phyloP scores from a whole-genome alignment of 2,329 filamentous ascomycete species.

The Aspergillus pseudoterreus region DNA sequence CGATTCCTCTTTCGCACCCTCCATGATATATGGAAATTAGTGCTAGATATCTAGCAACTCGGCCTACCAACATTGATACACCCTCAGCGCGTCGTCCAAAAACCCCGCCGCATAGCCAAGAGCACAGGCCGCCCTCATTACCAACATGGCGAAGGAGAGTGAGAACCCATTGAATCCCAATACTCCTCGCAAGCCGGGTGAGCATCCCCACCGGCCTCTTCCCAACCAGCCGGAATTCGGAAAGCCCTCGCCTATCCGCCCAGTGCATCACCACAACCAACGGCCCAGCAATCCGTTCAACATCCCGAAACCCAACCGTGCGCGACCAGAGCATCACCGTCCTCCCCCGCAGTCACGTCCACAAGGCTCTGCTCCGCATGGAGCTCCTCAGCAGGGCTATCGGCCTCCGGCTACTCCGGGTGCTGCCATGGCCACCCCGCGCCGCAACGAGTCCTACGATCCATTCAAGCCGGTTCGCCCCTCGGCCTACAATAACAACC shows the following conservation, averaged over 20 bases:
- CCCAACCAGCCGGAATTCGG: slow-evolving; percentile 53
- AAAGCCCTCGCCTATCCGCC: slow-evolving; percentile 54
- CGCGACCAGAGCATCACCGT: slow-evolving; percentile 51
- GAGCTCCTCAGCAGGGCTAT: slow-evolving; percentile 11
- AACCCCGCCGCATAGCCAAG: background rate
- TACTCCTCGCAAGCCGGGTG: slow-evolving; percentile 33
- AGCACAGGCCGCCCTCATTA: background rate
- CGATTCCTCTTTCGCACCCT: too few relatives aligned
- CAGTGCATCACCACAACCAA: slow-evolving; percentile 34
- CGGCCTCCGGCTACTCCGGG: slow-evolving; percentile 18
- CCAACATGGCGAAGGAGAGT: slow-evolving; percentile 51
- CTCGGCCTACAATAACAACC: slow-evolving; percentile 33
- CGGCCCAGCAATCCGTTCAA: slow-evolving; percentile 48
- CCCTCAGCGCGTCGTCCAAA: background rate
- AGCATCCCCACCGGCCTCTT: slow-evolving; percentile 30
- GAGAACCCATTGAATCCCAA: slow-evolving; percentile 39
- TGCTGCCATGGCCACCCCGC: slow-evolving; percentile 18
- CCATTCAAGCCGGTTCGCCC: slow-evolving; percentile 39
- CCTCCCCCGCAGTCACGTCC: slow-evolving; percentile 21
- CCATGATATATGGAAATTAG: background rate
- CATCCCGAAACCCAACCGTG: slow-evolving; percentile 47
- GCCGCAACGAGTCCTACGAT: slow-evolving; percentile 32
- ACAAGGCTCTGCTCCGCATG: slow-evolving; percentile 8
- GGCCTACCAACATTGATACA: background rate
- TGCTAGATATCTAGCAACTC: background rate